These are phyloP conservation scores for Streptanthus diversifolius DNA, from an alignment of 345 rosid genomes.

Conservation along the genomic window DNA sequence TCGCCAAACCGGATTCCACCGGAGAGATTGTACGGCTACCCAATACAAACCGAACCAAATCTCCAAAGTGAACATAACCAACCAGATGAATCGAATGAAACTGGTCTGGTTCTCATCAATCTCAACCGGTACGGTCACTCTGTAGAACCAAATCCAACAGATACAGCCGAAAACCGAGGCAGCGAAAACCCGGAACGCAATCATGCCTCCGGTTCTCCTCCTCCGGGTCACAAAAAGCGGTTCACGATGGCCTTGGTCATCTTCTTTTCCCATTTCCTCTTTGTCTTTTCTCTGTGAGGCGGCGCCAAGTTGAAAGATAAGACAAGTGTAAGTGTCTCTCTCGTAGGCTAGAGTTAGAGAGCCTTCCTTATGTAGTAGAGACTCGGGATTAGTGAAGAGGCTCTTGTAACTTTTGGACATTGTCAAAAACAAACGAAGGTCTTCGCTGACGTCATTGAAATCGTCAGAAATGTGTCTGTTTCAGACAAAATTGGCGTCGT, in stretches of 20 bases:
- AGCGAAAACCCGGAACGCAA: conserved; percentile 33
- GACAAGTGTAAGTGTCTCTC: not conserved
- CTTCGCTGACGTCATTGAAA: conserved; percentile 7
- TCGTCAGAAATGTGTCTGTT: conserved; percentile 4
- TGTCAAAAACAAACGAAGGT: not conserved
- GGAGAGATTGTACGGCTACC: conserved; percentile 45
- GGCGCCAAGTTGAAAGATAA: not conserved
- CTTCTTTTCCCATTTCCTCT: not conserved
- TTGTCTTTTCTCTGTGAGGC: not conserved
- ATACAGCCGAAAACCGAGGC: conserved; percentile 37
- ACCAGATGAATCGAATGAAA: conserved; percentile 37
- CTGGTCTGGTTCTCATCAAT: conserved; percentile 10
- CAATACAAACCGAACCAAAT: conserved; percentile 50
- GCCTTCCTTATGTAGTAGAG: not conserved
- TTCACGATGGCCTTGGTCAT: conserved; percentile 7
- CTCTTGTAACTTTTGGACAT: not conserved
- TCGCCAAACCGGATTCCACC: conserved; percentile 41
- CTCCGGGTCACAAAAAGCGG: conserved; percentile 28
- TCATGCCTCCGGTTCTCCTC: conserved; percentile 24
- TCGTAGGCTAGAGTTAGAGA: not conserved
- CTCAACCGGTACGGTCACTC: conserved; percentile 29
- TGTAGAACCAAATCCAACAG: conserved; percentile 35
- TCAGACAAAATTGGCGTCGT: not conserved
- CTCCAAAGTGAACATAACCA: conserved; percentile 47
- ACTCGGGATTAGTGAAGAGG: not conserved